A percentile compares a stretch with the other conserved stretches of the same genome.
Conservation (phyloP, 2,329 filamentous ascomycete species). For the Gaeumannomyces tritici region DNA sequence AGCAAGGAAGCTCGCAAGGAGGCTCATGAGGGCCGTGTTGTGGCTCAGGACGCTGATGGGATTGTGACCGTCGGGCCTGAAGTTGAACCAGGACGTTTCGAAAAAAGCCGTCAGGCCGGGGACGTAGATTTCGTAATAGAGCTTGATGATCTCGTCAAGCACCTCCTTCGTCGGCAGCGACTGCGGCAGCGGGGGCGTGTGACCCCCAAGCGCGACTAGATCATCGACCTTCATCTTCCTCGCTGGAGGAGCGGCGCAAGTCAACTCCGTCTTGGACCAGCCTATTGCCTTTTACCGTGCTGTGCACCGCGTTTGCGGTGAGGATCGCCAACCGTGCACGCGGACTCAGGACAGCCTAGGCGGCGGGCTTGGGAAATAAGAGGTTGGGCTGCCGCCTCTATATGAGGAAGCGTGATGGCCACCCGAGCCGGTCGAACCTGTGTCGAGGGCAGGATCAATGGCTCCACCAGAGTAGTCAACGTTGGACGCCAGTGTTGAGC, state of each 20-base stretch:
- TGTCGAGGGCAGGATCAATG: conserved; percentile 59
- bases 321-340: not conserved
- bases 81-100: conserved; percentile 75
- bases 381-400: not conserved
- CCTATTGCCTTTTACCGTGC: not conserved
- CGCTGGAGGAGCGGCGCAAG: conserved; percentile 39
- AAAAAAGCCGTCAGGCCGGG: conserved; percentile 65
- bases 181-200: conserved; percentile 44
- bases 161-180: conserved; percentile 40
- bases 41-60: conserved; percentile 35
- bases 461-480: conserved; percentile 43
- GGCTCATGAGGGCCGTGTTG: conserved; percentile 50
- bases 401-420: not conserved
- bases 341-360: not conserved
- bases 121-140: conserved; percentile 68
- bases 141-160: conserved; percentile 57
- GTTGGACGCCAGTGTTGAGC: not conserved
- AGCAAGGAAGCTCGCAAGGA: conserved; percentile 56
- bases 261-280: conserved; percentile 15
- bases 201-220: conserved; percentile 54
- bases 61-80: conserved; percentile 30
- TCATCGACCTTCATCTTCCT: conserved; percentile 65
- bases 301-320: no score
- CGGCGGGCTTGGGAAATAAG: not conserved
- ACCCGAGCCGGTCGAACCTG: not conserved